Base-by-base conservation (phyloP, 176 grass and related monocot species). In the Lolium perenne region DNA sequence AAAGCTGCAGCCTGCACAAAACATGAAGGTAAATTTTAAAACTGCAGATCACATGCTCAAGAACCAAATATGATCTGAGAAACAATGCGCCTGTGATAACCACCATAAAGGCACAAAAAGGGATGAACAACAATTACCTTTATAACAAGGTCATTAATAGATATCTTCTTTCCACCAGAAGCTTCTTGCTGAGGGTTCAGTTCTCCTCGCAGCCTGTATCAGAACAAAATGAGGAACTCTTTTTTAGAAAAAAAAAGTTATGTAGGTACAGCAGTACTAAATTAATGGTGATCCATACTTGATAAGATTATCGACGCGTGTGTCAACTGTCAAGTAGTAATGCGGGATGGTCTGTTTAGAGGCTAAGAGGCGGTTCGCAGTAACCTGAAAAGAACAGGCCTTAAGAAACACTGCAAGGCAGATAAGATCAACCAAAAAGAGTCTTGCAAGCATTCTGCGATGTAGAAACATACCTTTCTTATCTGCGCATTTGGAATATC, bases 291-390 rank as follows among this genome's bases (percentile, higher is more conserved):
- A 76, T 51, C 21, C 56, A 89, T 95, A 98, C 93, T 91, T 89
- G 78, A 95, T 89, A 79, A 98, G 91, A 48, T 95, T 94, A 81
- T 98, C 96, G 23, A 95, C 96, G 72, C 90, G 48, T 35, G 90
- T 73, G 54, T 98, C 93, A 55, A 95, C 91, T 86, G 91, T 94
- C 84, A 98, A 86, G 83, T 98, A 98, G 82, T 98, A 98, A 87
- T 98, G 96, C 22, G 96, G 96, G 74, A 98, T 98, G 45, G 96
- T 95, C 67, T 94, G 91, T 70, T 98, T 98, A 25, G 96, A 98
- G 56, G 84, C 81, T 49, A 98, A 81, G 54, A 98, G 86, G 55
- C 93, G 89, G 47, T 91, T 88, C 8, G 93, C 96, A 0, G 96
- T 98, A 89, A 95, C 84, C 95, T 98, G 87, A 38, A 80, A 48